Evolutionary conservation across 2,329 filamentous ascomycete species (phyloP), one percentile per base, ranked within the genome.

Genomic region (Rugonectria rugulosa): DNA sequence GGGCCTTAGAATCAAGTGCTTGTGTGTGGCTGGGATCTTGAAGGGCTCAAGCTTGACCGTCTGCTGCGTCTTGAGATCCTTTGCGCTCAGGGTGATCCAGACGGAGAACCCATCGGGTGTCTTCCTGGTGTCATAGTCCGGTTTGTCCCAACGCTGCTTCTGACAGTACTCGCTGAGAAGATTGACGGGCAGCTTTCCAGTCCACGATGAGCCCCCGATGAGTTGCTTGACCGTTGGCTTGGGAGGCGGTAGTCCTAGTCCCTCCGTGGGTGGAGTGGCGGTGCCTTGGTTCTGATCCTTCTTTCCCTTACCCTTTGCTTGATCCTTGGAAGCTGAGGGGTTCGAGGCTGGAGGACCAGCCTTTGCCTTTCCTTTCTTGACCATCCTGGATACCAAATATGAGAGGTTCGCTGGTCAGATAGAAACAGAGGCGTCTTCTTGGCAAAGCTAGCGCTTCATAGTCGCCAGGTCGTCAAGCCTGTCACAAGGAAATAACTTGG

Each of bases 191-290:
- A 99, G 79, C 73, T 99, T 99, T 34, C 95, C 95, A 0, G 95
- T 99, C 95, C 95, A 99, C 65, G 92, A 97, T 55, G 92, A 87
- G 43, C 95, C 95, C 36, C 92, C 95, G 69, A 99, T 96, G 62
- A 99, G 79, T 65, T 96, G 91, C 73, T 89, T 88, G 38, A 83
- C 82, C 2, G 87, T 87, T 12, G 84, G 86, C 64, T 87, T 85
- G 0, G 82, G 82, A 4, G 81, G 81, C 0, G 75, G 80, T 2
- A 70, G 60, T 3, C 73, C 64, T 12, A 70, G 72, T 57, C 70
- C 70, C 48, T 71, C 75, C 61, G 65, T 63, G 52, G 53, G 67
- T 21, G 60, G 60, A 32, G 61, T 61, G 6, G 65, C 52, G 12
- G 68, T 42, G n/a, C 69, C 65, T 19, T 46, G 67, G 67, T 71